phyloP scores from a whole-genome alignment of 2,329 filamentous ascomycete species.

The Parafenestella ontariensis region DNA sequence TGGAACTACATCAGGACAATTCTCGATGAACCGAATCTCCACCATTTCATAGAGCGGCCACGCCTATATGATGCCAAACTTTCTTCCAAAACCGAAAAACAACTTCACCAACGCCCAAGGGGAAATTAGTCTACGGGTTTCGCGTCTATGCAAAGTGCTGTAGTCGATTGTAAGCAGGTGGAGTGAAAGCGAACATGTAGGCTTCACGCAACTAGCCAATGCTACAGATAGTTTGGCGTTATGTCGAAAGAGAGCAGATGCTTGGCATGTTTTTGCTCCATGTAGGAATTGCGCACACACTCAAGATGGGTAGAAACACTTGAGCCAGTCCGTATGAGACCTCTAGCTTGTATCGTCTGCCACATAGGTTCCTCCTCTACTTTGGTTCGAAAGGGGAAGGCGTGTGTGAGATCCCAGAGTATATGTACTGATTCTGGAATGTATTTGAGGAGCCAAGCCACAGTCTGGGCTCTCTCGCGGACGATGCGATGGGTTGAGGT shows the following conservation, averaged over 20 bases:
- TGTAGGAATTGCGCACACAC: background rate
- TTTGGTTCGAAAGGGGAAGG: background rate
- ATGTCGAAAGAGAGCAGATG: background rate
- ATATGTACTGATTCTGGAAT: slow-evolving; percentile 4
- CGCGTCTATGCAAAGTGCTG: too few relatives aligned
- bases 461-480: slow-evolving; percentile 2
- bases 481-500: background rate
- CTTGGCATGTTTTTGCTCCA: background rate
- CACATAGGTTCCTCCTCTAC: slow-evolving; percentile 5
- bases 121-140: too few relatives aligned
- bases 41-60: too few relatives aligned
- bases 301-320: background rate
- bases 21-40: too few relatives aligned
- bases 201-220: too few relatives aligned
- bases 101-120: too few relatives aligned
- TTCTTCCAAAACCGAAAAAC: too few relatives aligned
- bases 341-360: slow-evolving; percentile 7
- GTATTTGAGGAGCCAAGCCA: slow-evolving; percentile 4
- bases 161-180: too few relatives aligned
- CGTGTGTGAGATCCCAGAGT: slow-evolving; percentile 1
- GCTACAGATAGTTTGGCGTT: too few relatives aligned
- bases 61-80: too few relatives aligned
- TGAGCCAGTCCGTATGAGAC: background rate
- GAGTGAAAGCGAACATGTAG: too few relatives aligned
- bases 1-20: too few relatives aligned